Conservation (phyloP, 306 rosid genomes). For the Trifolium subterraneum region DNA sequence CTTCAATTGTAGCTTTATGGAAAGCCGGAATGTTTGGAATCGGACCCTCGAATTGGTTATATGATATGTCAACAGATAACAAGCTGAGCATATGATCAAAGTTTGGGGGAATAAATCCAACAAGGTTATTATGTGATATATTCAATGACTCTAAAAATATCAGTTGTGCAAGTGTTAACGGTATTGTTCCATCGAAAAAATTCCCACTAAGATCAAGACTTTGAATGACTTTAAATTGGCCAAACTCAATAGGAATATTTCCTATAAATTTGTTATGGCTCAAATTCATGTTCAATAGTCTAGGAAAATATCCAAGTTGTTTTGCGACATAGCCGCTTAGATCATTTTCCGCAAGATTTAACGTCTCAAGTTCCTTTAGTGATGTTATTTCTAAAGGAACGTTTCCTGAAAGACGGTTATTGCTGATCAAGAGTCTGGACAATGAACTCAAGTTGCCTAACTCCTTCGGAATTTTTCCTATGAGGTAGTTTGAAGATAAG, state of each 20-base stretch:
- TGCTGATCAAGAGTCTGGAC: not conserved
- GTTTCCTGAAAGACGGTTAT: constrained; percentile 17
- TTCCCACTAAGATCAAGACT: constrained; percentile 52
- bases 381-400: constrained; percentile 22
- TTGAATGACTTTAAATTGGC: constrained; percentile 26
- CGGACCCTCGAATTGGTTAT: constrained; percentile 35
- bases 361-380: not conserved
- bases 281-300: constrained; percentile 5
- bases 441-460: constrained; percentile 18
- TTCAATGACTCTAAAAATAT: constrained; percentile 41
- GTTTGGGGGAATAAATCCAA: constrained; percentile 40
- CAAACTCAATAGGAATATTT: constrained; percentile 25
- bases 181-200: constrained; percentile 32
- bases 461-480: constrained; percentile 44
- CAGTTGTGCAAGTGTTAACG: constrained; percentile 32
- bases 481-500: constrained; percentile 36
- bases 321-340: constrained; percentile 11
- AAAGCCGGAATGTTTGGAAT: constrained; percentile 34
- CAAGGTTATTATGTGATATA: constrained; percentile 53
- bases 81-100: constrained; percentile 43
- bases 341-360: constrained; percentile 27
- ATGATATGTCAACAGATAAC: constrained; percentile 45
- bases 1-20: not conserved
- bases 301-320: constrained; percentile 15
- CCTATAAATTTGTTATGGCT: constrained; percentile 32